Evolutionary conservation across 2,329 filamentous ascomycete species (phyloP), one percentile per base, ranked within the genome.

Genomic region (Xylaria polymorpha): DNA sequence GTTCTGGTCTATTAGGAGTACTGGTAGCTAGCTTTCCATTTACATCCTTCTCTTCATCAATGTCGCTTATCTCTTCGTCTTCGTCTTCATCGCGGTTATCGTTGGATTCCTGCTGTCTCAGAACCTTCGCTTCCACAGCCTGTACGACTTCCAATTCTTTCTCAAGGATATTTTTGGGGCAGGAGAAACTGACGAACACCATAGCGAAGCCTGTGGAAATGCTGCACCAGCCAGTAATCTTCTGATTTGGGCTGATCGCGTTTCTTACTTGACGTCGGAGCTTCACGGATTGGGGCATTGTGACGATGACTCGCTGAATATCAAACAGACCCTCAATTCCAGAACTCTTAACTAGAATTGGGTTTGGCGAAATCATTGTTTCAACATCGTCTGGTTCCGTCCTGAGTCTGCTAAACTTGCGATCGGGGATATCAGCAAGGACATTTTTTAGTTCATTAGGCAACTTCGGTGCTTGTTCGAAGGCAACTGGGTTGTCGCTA

Each of bases 271-370:
- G 75, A 7, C 71, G 56, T 18, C 74, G 74, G 20, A 79, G 74
- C 44, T 70, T 71, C 20, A 69, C 61, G 10, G 69, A 61, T 22
- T 73, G 79, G 78, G 43, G 78, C 79, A 61, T 83, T 82, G 77
- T 85, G 0, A 85, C 69, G 0, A 86, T 79, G 3, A 86, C 73
- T 61, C 83, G 77, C 0, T 84, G 84, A 73, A 85, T 85, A 8
- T 68, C 70, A 25, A 79, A 72, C 1, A 66, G 32, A 25, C 72
- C 68, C 35, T 73, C 72, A 29, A 73, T 73, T 9, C 72, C 70
- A 2, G 70, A 71, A 37, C 71, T 73, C 37, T 68, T 72, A 4
- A 72, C 41, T 6, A 70, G 64, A 60, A 80, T 79, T 39, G 77
- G 78, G 66, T 79, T 79, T 22, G 77, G 78, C 8, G 75, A 80